Evolutionary conservation across 2,329 filamentous ascomycete species (phyloP), one percentile per base, ranked within the genome.

Genomic region (Aulographum hederae): DNA sequence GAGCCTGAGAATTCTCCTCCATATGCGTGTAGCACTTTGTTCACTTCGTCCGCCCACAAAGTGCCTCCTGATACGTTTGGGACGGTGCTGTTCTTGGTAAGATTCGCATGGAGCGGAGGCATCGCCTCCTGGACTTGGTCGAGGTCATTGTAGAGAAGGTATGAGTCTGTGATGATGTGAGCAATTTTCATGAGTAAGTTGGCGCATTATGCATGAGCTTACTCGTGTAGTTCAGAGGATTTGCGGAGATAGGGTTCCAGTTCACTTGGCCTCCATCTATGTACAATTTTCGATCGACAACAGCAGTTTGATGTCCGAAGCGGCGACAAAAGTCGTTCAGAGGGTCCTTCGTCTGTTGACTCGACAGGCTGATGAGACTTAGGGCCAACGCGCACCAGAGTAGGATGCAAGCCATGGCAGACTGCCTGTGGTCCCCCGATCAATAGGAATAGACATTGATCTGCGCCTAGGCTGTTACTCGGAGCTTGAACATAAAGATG

Each of bases 11-110:
- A 67, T 38, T 73, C 65, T 28, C 72, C 72, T 8, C 71, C 72
- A 41, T 66, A 76, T 2, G 70, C 54, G 43, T 72, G 75, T 31
- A 77, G 61, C 27, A 62, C 57, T 44, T 73, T 73, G 50, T 77
- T 76, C 25, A 69, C 56, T 17, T 61, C 53, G 44, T 76, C 72
- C 5, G 60, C 54, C 70, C 70, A 76, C 10, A 75, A 50, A 3
- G 62, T 45, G 8, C 59, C 60, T 17, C 61, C 57, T 27, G 51
- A 49, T 5, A 64, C 50, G 37, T 53, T 51, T 0, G 71, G 71
- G n/a, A 74, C 56, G 3, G 61, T 58, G 12, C 51, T 51, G 36
- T 71, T 69, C 45, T 75, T 76, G 23, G 61, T 63, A 6, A 74
- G 53, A 34, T 73, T 69, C 23, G 61, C 58, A 34, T 67, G 57